Evolutionary conservation across 23 red algal species (phyloP), one percentile per base, ranked within the genome.

Genomic region (Gracilaria gracilis): DNA sequence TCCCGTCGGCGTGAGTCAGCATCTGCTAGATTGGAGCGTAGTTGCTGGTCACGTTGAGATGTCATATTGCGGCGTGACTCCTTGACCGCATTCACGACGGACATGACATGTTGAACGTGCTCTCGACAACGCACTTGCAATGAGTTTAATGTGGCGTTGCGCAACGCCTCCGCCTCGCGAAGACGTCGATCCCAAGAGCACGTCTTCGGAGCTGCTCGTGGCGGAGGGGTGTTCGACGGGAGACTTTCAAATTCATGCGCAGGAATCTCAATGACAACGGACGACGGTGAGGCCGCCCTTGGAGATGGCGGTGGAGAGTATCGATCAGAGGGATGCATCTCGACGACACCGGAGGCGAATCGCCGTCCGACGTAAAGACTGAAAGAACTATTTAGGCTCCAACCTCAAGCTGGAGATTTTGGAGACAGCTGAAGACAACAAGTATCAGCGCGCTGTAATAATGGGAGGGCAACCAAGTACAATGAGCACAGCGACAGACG

Each of bases 21-120:
- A 61, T 75, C 32, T 9, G 50, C 62, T 14, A 73, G 84, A 50
- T 44, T 75, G 21, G 84, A 55, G 32, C 84, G 33, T 44, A 87
- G 67, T 17, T 51, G 67, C 64, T 36, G 54, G 65, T 87, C 40
- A 57, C 84, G 84, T 33, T 67, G 40, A 53, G 39, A 37, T 24
- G 0, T 73, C 62, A 71, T 40, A 46, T 75, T 44, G 31, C 84
- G 62, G 29, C 84, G 64, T 28, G 84, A 75, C 65, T 87, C 84
- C 49, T 87, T 87, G 31, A 87, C 66, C 25, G 53, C 44, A 38
- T 75, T 73, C 25, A 51, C 84, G 66, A 87, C 84, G 4, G 47
- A 73, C 62, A 74, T 57, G 14, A 87, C 84, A 59, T 87, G 84
- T 39, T 87, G 62, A 54, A 87, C 67, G 54, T 87, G 84, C 62